Evolutionary conservation across 2,329 filamentous ascomycete genomes (phyloP), one percentile per base, ranked within the genome.

Genomic region (Orbilia ellipsospora): DNA sequence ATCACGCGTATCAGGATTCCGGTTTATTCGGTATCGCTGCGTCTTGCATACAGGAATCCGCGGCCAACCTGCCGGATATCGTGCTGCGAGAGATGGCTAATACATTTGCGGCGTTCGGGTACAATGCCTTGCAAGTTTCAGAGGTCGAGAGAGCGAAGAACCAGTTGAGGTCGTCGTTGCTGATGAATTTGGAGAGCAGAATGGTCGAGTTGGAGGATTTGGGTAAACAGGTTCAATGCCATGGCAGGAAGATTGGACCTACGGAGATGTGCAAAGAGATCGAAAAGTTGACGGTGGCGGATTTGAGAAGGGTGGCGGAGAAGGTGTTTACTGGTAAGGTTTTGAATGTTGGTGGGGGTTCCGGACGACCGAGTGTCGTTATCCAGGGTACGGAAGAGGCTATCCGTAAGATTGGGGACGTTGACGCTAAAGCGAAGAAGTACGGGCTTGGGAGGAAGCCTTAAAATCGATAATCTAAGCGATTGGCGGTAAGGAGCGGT

Each of bases 131-230:
- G 8, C 88, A 90, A 78, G 84, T 88, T 1, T 86, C 85, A 42
- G 95, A 99, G 83, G 94, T 99, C 70, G 89, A 90, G 81, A 90
- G 95, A 59, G 95, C 95, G 16, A 99, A 99, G 88, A 99, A 99
- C 83, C 95, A 99, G 84, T 88, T 99, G 15, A 89, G 94, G 50
- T 94, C 90, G 13, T 92, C 89, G 69, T 86, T 99, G 48, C 87
- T 99, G 59, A 99, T 99, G 95, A 99, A 99, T 83, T 88, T 99
- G 28, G 95, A 99, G 84, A 93, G 90, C 79, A 88, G 95, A 74
- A 97, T 99, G 93, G 93, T 99, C 8, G 95, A 98, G 84, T 87
- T 99, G 5, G 95, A 99, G 83, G 95, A 99, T 82, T 87, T 99
- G 0, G 95, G 95, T 20, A 86, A 95, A 77, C 94, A 97, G 82